A percentile compares a stretch with the other conserved stretches of the same genome.
These are phyloP conservation scores for Xylariales sp. DNA, from an alignment of 2,329 filamentous ascomycete species.

Conservation along the genomic window DNA sequence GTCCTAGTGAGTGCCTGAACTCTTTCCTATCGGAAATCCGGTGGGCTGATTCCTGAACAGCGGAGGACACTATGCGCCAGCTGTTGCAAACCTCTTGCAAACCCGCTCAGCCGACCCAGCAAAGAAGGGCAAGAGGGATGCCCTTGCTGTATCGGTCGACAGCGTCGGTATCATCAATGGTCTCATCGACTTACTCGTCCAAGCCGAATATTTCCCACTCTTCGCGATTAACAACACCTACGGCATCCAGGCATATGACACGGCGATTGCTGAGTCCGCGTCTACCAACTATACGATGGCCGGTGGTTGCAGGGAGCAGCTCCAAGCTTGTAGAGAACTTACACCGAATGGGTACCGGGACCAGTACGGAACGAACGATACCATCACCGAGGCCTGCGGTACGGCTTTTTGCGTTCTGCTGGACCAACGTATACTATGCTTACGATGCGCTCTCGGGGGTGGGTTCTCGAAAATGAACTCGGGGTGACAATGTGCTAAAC, in stretches of 20 bases:
- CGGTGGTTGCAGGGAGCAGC: constrained; percentile 2
- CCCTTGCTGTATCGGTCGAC: constrained; percentile 29
- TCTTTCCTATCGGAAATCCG: too few species aligned
- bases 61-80: constrained; percentile 16
- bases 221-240: constrained; percentile 65
- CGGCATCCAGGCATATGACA: constrained; percentile 49
- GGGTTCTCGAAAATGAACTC: not conserved
- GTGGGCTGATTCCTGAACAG: constrained; percentile 5
- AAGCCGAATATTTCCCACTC: constrained; percentile 50
- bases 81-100: constrained; percentile 13
- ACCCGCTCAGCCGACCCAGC: constrained; percentile 5
- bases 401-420: constrained; percentile 6
- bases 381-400: constrained; percentile 1
- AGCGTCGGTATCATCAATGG: constrained; percentile 69
- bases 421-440: constrained; percentile 7
- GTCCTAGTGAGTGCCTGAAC: constrained; percentile 18
- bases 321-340: not conserved
- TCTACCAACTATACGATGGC: constrained; percentile 24
- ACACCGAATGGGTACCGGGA: constrained; percentile 3
- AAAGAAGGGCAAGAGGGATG: not conserved
- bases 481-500: not conserved
- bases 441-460: constrained; percentile 13
- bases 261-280: constrained; percentile 41
- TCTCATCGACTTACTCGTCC: constrained; percentile 59
- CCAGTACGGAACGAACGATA: constrained; percentile 3